Percentiles rank a stretch among this genome's conserved stretches.
phyloP scores from a whole-genome alignment of 192 early-diverging fungal genomes.

The Coemansia erecta region DNA sequence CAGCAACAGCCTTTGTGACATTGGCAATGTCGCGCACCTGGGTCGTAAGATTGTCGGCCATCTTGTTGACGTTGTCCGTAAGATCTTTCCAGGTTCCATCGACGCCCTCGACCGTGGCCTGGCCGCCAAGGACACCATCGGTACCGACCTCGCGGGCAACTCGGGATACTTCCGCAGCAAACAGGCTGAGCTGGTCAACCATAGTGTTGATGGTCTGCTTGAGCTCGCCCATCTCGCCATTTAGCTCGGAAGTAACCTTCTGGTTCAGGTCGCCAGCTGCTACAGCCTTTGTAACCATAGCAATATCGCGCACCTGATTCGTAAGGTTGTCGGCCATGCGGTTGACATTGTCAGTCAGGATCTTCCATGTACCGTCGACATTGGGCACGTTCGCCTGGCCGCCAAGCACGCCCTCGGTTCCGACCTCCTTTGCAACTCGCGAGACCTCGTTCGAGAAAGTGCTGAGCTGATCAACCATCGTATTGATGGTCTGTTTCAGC shows the following conservation, averaged over 20 bases:
- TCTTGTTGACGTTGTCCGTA: slow-evolving; percentile 68
- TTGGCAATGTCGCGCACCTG: slow-evolving; percentile 64
- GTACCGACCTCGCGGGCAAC: slow-evolving; percentile 75
- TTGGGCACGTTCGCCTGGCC: slow-evolving; percentile 55
- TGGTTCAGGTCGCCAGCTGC: slow-evolving; percentile 52
- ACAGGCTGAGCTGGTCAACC: slow-evolving; percentile 63
- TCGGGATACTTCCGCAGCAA: slow-evolving; percentile 68
- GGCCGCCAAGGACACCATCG: slow-evolving; percentile 60
- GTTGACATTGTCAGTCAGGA: slow-evolving; percentile 63
- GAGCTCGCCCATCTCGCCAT: slow-evolving; percentile 69
- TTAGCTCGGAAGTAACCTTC: slow-evolving; percentile 61
- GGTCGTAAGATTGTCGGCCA: slow-evolving; percentile 63
- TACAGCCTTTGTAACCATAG: slow-evolving; percentile 52
- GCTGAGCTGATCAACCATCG: slow-evolving; percentile 58
- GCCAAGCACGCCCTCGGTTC: slow-evolving; percentile 62
- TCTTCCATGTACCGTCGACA: slow-evolving; percentile 62
- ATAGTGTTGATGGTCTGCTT: slow-evolving; percentile 73
- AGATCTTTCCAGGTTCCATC: slow-evolving; percentile 70
- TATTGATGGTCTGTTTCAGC: slow-evolving; percentile 59
- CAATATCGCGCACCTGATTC: slow-evolving; percentile 60
- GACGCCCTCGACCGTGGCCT: slow-evolving; percentile 58
- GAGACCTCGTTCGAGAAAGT: slow-evolving; percentile 60
- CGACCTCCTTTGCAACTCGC: slow-evolving; percentile 59
- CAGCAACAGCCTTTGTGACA: slow-evolving; percentile 64
- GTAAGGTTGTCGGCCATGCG: slow-evolving; percentile 64